A percentile compares a stretch with the other conserved stretches of the same genome.
phyloP scores from a whole-genome alignment of 805 yeast species.

The Naumovozyma dairenensis region DNA sequence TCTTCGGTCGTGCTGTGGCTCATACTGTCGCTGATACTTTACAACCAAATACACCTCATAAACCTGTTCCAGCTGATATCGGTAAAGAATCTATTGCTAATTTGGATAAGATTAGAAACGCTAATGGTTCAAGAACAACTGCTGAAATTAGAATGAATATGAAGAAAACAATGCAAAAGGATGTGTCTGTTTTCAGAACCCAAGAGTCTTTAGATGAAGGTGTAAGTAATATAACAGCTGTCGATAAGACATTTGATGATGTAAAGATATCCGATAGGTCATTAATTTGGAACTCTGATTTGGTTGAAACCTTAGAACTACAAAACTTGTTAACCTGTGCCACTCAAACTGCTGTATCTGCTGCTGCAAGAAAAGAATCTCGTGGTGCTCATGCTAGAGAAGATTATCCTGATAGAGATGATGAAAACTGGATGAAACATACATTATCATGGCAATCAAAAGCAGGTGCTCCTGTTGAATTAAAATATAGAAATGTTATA shows the following conservation, averaged over 20 bases:
- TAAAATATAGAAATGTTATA: slow-evolving; percentile 82
- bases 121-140: slow-evolving; percentile 72
- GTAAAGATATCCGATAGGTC: slow-evolving; percentile 90
- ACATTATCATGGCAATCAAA: slow-evolving; percentile 81
- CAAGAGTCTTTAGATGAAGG: slow-evolving; percentile 89
- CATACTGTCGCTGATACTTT: slow-evolving; percentile 79
- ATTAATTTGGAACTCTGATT: slow-evolving; percentile 97
- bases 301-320: slow-evolving; percentile 90
- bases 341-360: slow-evolving; percentile 86
- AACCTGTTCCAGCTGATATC: slow-evolving; percentile 71
- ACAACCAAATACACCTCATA: slow-evolving; percentile 82
- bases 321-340: slow-evolving; percentile 97
- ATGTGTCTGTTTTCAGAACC: slow-evolving; percentile 93
- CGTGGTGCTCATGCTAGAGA: slow-evolving; percentile 99
- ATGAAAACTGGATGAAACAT: slow-evolving; percentile 96
- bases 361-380: slow-evolving; percentile 91
- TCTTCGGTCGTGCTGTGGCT: slow-evolving; percentile 96
- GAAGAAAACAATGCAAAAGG: slow-evolving; percentile 95
- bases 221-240: slow-evolving; percentile 64
- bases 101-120: slow-evolving; percentile 80
- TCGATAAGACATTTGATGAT: slow-evolving; percentile 64
- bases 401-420: slow-evolving; percentile 94
- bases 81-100: slow-evolving; percentile 87
- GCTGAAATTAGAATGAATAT: slow-evolving; percentile 82
- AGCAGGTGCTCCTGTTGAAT: slow-evolving; percentile 58